Percentiles rank a stretch among this genome's conserved stretches.
Conservation (phyloP, 495 filamentous ascomycete genomes). For the Poronia punctata region DNA sequence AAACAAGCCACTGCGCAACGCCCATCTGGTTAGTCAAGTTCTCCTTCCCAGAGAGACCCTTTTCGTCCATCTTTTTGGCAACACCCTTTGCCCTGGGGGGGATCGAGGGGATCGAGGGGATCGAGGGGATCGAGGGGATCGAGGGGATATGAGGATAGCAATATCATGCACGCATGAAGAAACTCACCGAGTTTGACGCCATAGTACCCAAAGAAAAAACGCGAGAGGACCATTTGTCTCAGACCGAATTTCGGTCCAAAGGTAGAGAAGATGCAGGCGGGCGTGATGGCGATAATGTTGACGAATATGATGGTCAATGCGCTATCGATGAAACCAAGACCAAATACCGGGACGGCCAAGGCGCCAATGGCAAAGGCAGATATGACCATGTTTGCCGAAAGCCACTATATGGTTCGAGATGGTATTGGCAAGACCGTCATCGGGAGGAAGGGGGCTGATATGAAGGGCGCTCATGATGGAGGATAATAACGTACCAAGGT, state of each 20-base stretch:
- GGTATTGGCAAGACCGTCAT: neutral
- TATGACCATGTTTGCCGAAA: constrained; percentile 79
- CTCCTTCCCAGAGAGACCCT: too few species aligned
- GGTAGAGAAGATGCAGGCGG: constrained; percentile 73
- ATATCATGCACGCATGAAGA: too few species aligned
- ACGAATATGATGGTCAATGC: constrained; percentile 71
- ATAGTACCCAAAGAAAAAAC: constrained; percentile 74
- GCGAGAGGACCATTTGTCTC: constrained; percentile 79
- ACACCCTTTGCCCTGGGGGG: too few species aligned
- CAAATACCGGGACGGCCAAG: constrained; percentile 58
- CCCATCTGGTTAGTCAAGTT: neutral
- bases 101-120: too few species aligned
- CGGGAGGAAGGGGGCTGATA: neutral
- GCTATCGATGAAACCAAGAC: constrained; percentile 68
- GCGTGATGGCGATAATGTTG: constrained; percentile 66
- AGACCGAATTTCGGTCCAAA: constrained; percentile 74
- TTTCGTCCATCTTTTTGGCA: too few species aligned
- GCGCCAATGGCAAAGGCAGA: constrained; percentile 77
- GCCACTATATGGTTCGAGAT: constrained; percentile 50
- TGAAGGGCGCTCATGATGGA: constrained; percentile 1
- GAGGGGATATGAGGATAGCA: neutral
- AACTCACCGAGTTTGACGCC: constrained; percentile 63
- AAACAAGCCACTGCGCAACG: constrained; percentile 53
- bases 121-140: neutral
- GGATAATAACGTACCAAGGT: constrained; percentile 65